Conservation (phyloP, 495 filamentous ascomycete genomes). For the Tuber indicum region DNA sequence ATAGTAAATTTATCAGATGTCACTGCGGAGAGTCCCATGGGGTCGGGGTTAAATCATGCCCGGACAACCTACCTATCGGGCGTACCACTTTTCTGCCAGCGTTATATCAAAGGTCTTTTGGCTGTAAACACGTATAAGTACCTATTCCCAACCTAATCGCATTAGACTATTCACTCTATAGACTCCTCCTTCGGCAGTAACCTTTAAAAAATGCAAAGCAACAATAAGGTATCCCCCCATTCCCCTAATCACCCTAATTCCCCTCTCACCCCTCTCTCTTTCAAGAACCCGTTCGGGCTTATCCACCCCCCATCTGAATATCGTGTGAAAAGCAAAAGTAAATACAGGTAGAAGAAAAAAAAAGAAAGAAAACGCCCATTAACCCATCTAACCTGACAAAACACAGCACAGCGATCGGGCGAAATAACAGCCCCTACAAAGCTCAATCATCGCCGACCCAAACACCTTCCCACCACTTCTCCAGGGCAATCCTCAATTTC, state of each 20-base stretch:
- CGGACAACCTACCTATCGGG: neutral
- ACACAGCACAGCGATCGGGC: neutral
- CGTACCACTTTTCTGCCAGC: neutral
- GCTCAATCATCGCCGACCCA: constrained; percentile 21
- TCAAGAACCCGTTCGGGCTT: neutral
- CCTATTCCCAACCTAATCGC: neutral
- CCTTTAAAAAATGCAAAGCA: neutral
- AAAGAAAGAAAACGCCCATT: constrained; percentile 3
- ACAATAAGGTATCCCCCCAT: neutral
- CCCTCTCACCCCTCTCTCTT: neutral
- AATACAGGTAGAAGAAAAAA: constrained; percentile 5
- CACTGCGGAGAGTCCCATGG: neutral
- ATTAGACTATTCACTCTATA: neutral
- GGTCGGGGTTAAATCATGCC: neutral
- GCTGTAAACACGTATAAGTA: neutral
- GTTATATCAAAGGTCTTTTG: neutral
- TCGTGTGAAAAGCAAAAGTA: neutral
- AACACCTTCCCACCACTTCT: constrained; percentile 38
- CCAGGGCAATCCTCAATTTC: constrained; percentile 34
- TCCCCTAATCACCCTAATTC: neutral
- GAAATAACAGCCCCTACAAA: neutral
- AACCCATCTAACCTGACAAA: constrained; percentile 8
- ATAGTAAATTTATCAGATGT: no score
- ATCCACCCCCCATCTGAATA: neutral
- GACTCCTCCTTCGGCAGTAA: neutral